Conservation (phyloP, 345 rosid genomes). For the Corchorus olitorius region DNA sequence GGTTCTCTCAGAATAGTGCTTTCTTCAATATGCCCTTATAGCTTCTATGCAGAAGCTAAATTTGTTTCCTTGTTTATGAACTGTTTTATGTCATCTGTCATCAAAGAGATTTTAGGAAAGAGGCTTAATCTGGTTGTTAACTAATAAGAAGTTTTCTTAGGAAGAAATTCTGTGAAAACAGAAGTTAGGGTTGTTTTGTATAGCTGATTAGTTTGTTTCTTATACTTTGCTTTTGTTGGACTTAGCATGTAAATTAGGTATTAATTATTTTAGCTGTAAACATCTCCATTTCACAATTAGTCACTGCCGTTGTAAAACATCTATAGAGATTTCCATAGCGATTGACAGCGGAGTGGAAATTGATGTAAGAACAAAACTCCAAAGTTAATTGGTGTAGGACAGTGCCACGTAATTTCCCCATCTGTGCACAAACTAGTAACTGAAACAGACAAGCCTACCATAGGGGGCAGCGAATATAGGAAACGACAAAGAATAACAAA, state of each 20-base stretch:
- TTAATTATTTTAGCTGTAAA: not conserved
- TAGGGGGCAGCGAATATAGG: not conserved
- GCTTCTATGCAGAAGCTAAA: not conserved
- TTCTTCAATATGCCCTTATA: not conserved
- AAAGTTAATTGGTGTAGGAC: not conserved
- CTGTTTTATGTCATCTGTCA: not conserved
- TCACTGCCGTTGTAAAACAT: not conserved
- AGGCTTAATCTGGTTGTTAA: not conserved
- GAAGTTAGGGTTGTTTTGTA: not conserved
- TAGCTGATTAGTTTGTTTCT: not conserved
- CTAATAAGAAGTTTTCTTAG: not conserved
- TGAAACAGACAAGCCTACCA: not conserved
- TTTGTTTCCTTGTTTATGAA: not conserved
- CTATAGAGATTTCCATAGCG: not conserved
- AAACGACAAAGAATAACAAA: not conserved
- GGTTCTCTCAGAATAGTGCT: not conserved
- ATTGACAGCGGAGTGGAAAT: not conserved
- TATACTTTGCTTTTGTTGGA: not conserved
- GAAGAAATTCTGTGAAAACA: not conserved
- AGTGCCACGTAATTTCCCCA: not conserved
- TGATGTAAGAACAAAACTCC: not conserved
- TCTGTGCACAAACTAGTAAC: not conserved
- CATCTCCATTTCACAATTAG: not conserved
- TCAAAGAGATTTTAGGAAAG: not conserved
- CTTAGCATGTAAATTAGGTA: not conserved